phyloP scores from a whole-genome alignment of 192 early-diverging fungal species.

The Funneliformis mosseae region DNA sequence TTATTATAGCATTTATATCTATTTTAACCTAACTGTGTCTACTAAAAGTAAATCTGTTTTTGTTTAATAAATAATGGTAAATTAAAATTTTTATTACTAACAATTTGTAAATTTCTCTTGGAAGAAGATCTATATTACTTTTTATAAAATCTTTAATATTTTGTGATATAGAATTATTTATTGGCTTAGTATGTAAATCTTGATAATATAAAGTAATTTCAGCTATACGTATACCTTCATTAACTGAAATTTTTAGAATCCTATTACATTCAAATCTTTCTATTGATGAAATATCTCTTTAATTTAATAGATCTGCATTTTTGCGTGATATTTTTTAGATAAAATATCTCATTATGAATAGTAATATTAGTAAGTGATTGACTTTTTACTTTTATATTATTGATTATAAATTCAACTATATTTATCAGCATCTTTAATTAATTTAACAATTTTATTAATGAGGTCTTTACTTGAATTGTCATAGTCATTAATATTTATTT shows the following conservation, averaged over 20 bases:
- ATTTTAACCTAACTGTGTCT: constrained; percentile 3
- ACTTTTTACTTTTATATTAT: neutral
- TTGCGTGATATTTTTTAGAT: neutral
- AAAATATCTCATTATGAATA: constrained; percentile 17
- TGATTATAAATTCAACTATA: constrained; percentile 7
- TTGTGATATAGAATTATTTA: neutral
- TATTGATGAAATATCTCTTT: neutral
- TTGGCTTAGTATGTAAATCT: neutral
- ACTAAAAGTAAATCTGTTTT: constrained; percentile 21
- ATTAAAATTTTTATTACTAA: neutral
- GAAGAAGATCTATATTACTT: neutral
- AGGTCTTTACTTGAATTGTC: too few relatives aligned
- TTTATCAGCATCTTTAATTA: neutral
- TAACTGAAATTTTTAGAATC: neutral
- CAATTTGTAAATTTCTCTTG: constrained; percentile 4
- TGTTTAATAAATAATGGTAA: neutral
- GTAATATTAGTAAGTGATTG: neutral
- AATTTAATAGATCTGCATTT: neutral
- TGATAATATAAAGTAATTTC: neutral
- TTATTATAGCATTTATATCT: constrained; percentile 13
- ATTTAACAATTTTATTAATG: too few relatives aligned
- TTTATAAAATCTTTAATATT: constrained; percentile 5
- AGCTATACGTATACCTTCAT: neutral
- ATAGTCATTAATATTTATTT: too few relatives aligned
- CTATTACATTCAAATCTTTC: neutral